Evolutionary conservation across 2,329 filamentous ascomycete species (phyloP).

Genomic region (Diaporthe vexans): DNA sequence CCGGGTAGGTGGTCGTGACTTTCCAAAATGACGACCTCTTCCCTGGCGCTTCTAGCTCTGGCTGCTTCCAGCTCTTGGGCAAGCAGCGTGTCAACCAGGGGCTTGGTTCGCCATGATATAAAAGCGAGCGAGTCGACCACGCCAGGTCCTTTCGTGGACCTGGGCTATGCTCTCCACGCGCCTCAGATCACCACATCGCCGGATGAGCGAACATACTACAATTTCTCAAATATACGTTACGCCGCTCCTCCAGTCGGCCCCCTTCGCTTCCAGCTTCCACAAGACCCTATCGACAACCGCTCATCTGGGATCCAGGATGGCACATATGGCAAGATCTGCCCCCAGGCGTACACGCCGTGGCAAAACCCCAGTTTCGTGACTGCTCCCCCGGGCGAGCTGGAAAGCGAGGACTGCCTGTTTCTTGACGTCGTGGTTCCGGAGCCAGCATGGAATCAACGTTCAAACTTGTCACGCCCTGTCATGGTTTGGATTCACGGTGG

Average conservation of each 20-base stretch:
- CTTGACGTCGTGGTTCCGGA: constrained; percentile 57
- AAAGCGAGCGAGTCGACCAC: not conserved
- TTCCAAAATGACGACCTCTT: not conserved
- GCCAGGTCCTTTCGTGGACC: constrained; percentile 8
- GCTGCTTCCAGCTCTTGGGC: not conserved
- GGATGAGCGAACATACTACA: constrained; percentile 41
- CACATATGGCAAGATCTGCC: constrained; percentile 41
- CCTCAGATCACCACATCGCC: constrained; percentile 30
- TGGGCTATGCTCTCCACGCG: constrained; percentile 29
- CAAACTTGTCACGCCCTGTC: constrained; percentile 39
- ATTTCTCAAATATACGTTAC: constrained; percentile 47
- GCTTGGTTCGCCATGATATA: not conserved
- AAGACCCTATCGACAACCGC: constrained; percentile 35
- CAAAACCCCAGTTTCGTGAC: constrained; percentile 19
- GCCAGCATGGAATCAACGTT: constrained; percentile 46
- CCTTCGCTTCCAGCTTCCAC: constrained; percentile 44
- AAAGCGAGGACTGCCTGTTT: constrained; percentile 57
- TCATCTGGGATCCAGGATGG: constrained; percentile 40
- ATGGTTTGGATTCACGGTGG: constrained; percentile 55
- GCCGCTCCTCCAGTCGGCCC: constrained; percentile 43
- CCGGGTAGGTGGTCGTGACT: not conserved
- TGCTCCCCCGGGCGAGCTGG: constrained; percentile 24
- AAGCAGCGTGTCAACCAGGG: not conserved
- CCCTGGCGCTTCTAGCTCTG: not conserved
- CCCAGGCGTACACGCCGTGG: constrained; percentile 36